Percentiles rank a stretch among this genome's conserved stretches.
These are phyloP conservation scores for Fagus sylvatica DNA, from an alignment of 306 rosid species.

Conservation along the genomic window DNA sequence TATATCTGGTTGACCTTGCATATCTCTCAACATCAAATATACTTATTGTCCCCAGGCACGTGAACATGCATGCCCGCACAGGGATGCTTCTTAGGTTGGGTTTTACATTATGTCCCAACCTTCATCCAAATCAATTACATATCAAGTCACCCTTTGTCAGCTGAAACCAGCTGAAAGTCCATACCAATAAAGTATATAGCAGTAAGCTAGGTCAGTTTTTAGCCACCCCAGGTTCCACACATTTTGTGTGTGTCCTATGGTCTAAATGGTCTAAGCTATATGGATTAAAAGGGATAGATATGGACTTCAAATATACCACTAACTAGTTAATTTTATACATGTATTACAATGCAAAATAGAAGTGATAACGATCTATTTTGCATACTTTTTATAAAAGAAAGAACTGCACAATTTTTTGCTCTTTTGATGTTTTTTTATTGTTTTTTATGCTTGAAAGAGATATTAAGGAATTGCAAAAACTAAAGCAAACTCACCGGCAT, in stretches of 20 bases:
- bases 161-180: not conserved
- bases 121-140: not conserved
- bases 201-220: not conserved
- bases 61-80: not conserved
- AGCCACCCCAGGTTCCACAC: not conserved
- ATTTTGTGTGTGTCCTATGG: not conserved
- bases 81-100: not conserved
- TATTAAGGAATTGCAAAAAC: not conserved
- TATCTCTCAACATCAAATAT: not conserved
- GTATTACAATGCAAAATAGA: not conserved
- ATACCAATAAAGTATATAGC: not conserved
- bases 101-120: not conserved
- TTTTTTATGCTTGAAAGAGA: not conserved
- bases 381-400: not conserved
- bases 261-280: not conserved
- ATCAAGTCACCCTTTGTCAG: not conserved
- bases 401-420: not conserved
- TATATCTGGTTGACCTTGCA: not conserved
- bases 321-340: not conserved
- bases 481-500: slow-evolving; percentile 1
- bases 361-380: not conserved
- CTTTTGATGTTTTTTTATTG: not conserved
- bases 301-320: not conserved
- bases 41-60: not conserved
- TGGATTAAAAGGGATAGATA: not conserved